phyloP scores from a whole-genome alignment of 768 basidiomycete species.

The Phlebiopsis flavidoalba region DNA sequence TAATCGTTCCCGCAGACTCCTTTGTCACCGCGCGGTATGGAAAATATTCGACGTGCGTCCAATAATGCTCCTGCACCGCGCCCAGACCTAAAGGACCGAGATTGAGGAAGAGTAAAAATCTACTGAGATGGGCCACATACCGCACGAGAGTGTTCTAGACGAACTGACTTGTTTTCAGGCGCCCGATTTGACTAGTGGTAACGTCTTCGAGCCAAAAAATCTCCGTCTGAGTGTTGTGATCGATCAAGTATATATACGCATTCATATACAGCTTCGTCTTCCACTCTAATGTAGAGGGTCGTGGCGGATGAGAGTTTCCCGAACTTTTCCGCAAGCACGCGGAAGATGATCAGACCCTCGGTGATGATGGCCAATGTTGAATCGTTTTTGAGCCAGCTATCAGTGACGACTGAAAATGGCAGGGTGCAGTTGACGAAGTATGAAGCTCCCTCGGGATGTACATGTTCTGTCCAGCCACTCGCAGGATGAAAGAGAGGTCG shows the following conservation, averaged over 20 bases:
- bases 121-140: neutral
- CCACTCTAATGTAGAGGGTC: constrained; percentile 12
- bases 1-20: constrained; percentile 4
- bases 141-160: neutral
- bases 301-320: constrained; percentile 5
- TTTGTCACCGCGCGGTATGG: constrained; percentile 16
- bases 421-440: constrained; percentile 10
- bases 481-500: neutral
- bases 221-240: constrained; percentile 15
- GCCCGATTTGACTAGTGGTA: neutral
- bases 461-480: constrained; percentile 7
- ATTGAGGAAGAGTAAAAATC: neutral
- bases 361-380: constrained; percentile 57
- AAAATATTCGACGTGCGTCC: constrained; percentile 25
- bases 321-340: neutral
- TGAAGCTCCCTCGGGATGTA: constrained; percentile 18
- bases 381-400: constrained; percentile 38
- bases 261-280: neutral
- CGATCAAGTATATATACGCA: constrained; percentile 20
- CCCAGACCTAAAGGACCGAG: constrained; percentile 3
- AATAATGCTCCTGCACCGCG: constrained; percentile 24
- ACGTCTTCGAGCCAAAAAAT: constrained; percentile 18
- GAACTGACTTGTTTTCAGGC: neutral
- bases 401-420: constrained; percentile 49
- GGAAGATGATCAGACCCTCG: neutral